These are phyloP conservation scores for Fusarium sororula DNA, from an alignment of 2,329 filamentous ascomycete species.

Conservation along the genomic window DNA sequence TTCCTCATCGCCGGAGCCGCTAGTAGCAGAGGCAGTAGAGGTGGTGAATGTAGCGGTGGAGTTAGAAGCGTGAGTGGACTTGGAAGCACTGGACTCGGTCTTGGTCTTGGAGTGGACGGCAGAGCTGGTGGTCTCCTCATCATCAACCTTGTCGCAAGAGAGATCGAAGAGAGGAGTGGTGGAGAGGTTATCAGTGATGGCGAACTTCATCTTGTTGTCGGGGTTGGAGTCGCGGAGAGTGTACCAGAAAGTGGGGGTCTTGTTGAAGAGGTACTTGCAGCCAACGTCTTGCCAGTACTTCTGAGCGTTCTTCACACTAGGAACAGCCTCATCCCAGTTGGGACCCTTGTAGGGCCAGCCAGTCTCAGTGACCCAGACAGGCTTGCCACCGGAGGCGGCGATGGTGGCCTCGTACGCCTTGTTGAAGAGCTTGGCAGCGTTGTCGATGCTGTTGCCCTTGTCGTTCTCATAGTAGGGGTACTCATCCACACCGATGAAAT, in stretches of 20 bases:
- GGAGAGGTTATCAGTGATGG: slow-evolving; percentile 62
- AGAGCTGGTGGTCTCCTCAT: slow-evolving; percentile 30
- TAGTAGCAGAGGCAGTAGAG: slow-evolving; percentile 49
- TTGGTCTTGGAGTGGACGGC: slow-evolving; percentile 35
- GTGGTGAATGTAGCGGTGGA: slow-evolving; percentile 54
- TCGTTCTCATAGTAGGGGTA: slow-evolving; percentile 73
- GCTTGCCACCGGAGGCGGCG: slow-evolving; percentile 60
- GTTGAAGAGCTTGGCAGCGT: slow-evolving; percentile 64
- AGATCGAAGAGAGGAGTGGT: slow-evolving; percentile 63
- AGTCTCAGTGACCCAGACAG: slow-evolving; percentile 71
- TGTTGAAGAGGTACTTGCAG: slow-evolving; percentile 66
- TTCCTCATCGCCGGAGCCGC: slow-evolving; percentile 61
- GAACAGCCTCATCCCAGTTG: slow-evolving; percentile 62
- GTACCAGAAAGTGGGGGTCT: slow-evolving; percentile 69
- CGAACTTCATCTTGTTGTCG: slow-evolving; percentile 67
- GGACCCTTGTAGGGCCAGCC: slow-evolving; percentile 70
- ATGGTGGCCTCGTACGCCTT: slow-evolving; percentile 55
- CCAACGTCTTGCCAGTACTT: slow-evolving; percentile 70
- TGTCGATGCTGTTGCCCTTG: slow-evolving; percentile 64
- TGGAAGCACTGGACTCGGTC: slow-evolving; percentile 14
- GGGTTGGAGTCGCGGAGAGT: slow-evolving; percentile 68
- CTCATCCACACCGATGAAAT: slow-evolving; percentile 72
- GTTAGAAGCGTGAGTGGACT: slow-evolving; percentile 35
- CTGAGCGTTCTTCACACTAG: slow-evolving; percentile 67
- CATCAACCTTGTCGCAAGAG: slow-evolving; percentile 56